phyloP scores from a whole-genome alignment of 169 alveolate genomes.

The Eimeria necatrix region DNA sequence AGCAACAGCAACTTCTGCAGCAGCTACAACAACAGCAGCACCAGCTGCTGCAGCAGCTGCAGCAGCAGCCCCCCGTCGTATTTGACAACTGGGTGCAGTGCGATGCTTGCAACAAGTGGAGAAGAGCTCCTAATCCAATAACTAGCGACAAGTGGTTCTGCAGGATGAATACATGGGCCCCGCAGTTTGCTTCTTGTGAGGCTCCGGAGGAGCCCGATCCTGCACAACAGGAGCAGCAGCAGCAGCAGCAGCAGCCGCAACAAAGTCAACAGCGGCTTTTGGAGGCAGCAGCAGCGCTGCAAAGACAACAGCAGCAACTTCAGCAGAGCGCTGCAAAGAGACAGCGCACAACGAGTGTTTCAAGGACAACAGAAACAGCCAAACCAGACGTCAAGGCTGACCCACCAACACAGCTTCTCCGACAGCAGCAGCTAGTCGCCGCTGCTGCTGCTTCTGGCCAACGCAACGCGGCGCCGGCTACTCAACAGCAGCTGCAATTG shows the following conservation, averaged over 20 bases:
- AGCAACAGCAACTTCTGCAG: conserved; percentile 63
- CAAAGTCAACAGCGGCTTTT: conserved; percentile 44
- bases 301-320: conserved; percentile 62
- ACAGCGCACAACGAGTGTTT: conserved; percentile 57
- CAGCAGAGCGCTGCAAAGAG: conserved; percentile 75
- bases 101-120: conserved; percentile 80
- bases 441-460: conserved; percentile 74
- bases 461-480: conserved; percentile 40
- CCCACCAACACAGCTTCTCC: conserved; percentile 68
- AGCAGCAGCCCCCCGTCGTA: conserved; percentile 56
- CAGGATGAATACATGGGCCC: conserved; percentile 80
- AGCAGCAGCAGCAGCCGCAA: conserved; percentile 50
- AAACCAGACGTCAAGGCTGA: conserved; percentile 34
- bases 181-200: conserved; percentile 78
- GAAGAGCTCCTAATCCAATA: conserved; percentile 73
- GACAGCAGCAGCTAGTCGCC: conserved; percentile 73
- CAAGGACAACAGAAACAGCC: conserved; percentile 51
- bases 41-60: conserved; percentile 66
- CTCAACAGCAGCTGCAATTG: conserved; percentile 60
- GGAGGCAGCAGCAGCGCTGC: conserved; percentile 68
- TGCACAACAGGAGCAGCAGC: conserved; percentile 64
- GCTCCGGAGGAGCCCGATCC: conserved; percentile 81
- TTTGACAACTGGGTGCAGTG: conserved; percentile 80
- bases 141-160: conserved; percentile 79
- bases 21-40: conserved; percentile 70